phyloP scores from a whole-genome alignment of 2,329 filamentous ascomycete genomes.

The Periglandula ipomoeae region DNA sequence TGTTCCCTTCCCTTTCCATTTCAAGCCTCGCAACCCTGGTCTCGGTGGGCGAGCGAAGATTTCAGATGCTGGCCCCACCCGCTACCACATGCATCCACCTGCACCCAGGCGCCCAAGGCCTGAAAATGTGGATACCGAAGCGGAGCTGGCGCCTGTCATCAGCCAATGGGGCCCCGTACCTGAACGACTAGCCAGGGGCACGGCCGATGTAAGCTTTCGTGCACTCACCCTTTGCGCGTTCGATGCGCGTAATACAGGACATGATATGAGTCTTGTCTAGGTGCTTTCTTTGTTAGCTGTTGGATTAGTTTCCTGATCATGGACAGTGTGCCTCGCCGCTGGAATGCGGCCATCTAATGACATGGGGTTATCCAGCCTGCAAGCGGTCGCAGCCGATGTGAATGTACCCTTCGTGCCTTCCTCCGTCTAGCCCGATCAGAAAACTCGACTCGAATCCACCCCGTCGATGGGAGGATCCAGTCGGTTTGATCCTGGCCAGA shows the following conservation, averaged over 20 bases:
- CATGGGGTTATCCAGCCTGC: no score
- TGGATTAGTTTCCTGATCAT: no score
- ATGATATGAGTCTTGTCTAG: no score
- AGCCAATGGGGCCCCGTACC: not conserved
- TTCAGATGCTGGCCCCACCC: not conserved
- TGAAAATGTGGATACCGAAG: not conserved
- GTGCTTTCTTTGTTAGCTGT: no score
- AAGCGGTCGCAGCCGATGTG: no score
- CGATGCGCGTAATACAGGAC: no score
- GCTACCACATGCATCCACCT: not conserved
- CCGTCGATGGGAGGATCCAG: not conserved
- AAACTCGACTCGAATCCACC: not conserved
- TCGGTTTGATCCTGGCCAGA: not conserved
- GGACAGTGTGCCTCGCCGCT: no score
- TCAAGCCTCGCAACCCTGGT: not conserved
- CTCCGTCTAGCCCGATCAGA: no score
- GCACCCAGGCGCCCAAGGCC: not conserved
- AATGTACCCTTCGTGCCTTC: no score
- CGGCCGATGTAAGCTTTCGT: not conserved
- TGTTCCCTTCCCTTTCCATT: not conserved
- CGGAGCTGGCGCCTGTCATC: not conserved
- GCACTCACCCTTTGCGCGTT: no score
- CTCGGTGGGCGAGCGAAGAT: not conserved
- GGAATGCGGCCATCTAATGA: no score
- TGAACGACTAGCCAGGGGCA: not conserved